phyloP scores from a whole-genome alignment of 805 yeast genomes.

The Candida incommunis region DNA sequence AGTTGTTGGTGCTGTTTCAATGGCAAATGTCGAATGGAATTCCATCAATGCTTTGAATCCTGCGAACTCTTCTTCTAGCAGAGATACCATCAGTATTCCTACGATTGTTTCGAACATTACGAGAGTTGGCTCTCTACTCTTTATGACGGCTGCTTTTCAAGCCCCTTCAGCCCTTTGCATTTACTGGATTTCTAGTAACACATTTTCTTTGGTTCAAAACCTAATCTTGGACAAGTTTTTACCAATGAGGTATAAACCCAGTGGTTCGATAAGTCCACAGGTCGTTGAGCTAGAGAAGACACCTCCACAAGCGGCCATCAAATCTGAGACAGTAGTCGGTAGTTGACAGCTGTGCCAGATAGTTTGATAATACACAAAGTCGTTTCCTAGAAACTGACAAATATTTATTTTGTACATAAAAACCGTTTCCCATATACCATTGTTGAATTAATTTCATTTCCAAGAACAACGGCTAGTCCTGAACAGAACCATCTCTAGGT shows the following conservation, averaged over 20 bases:
- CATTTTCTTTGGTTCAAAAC: slow-evolving; percentile 66
- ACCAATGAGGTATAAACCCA: slow-evolving; percentile 42
- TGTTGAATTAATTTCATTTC: neutral
- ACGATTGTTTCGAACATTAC: slow-evolving; percentile 45
- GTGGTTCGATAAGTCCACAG: slow-evolving; percentile 5
- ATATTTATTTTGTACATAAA: neutral
- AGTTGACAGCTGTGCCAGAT: no score
- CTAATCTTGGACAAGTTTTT: slow-evolving; percentile 47
- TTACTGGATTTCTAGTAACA: slow-evolving; percentile 86
- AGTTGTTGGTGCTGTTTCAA: slow-evolving; percentile 50
- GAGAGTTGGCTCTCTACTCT: slow-evolving; percentile 58
- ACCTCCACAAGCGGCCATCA: no score
- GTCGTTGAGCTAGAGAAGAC: neutral
- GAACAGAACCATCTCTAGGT: slow-evolving; percentile 76
- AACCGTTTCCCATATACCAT: neutral
- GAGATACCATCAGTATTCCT: slow-evolving; percentile 15
- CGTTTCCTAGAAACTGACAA: neutral
- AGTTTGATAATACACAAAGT: no score
- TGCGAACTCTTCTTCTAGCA: slow-evolving; percentile 19
- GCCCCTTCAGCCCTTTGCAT: slow-evolving; percentile 71
- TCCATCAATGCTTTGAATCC: slow-evolving; percentile 34
- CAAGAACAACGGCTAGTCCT: no score
- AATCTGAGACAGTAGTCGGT: no score
- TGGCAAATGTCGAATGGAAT: slow-evolving; percentile 76
- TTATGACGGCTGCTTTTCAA: slow-evolving; percentile 75